Conservation (phyloP, 495 filamentous ascomycete species). For the Lasiosphaeriaceae sp. region DNA sequence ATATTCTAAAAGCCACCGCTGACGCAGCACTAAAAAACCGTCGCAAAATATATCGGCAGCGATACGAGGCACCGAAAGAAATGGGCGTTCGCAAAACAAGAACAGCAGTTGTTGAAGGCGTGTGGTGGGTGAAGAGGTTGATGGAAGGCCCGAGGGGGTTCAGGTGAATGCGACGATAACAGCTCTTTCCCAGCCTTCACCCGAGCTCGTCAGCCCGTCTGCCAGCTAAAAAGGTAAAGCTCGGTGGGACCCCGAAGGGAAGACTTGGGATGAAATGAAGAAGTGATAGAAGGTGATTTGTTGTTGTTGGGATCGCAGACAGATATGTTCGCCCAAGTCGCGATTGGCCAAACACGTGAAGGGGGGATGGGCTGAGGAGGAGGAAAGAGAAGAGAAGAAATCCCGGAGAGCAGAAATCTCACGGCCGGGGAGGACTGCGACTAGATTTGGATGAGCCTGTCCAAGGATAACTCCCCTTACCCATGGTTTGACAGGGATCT, state of each 20-base stretch:
- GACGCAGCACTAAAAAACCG: too few species aligned
- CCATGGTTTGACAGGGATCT: not conserved
- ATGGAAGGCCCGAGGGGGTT: not conserved
- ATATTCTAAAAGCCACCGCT: not conserved
- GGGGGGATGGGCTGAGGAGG: too few species aligned
- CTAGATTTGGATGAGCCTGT: not conserved
- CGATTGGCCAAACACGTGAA: conserved; percentile 16
- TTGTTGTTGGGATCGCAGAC: not conserved
- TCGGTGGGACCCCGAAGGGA: not conserved
- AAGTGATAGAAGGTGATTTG: not conserved
- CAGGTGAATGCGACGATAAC: not conserved
- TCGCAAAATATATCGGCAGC: too few species aligned
- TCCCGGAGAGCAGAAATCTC: conserved; percentile 28
- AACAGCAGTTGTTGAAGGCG: too few species aligned
- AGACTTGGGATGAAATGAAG: not conserved
- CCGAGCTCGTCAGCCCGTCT: not conserved
- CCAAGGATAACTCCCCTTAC: conserved; percentile 14
- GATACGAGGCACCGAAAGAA: too few species aligned
- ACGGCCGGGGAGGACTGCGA: conserved; percentile 9
- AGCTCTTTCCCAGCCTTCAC: not conserved
- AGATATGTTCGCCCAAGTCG: not conserved
- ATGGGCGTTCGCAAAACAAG: too few species aligned
- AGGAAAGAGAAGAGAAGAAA: conserved; percentile 17
- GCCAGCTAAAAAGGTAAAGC: not conserved
- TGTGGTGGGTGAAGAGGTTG: not conserved